Base-by-base conservation (phyloP, 305 asterid genomes). In the Vinca major region DNA sequence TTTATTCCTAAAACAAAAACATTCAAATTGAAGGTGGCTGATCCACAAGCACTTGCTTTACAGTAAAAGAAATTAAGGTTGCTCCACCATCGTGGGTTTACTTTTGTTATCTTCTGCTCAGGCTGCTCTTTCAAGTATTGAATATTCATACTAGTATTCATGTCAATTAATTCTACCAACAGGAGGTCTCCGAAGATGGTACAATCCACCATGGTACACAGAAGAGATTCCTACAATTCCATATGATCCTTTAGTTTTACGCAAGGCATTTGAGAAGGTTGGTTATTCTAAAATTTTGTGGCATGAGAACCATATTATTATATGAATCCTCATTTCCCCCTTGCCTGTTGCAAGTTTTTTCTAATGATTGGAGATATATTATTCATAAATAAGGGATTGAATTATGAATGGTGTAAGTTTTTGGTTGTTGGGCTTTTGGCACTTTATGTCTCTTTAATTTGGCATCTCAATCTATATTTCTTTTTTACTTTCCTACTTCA, bases 241-340 rank as follows among this genome's bases (percentile, higher is more conserved):
- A 67, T 94, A 91, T 66, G 96, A 91, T 60, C 84, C 86, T 77
- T 83, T 88, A 71, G 85, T 84, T 79, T 77, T 94, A 74, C 89
- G 97, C 76, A 78, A 72, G 79, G 97, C 95, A 78, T 94, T 94
- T 82, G 98, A 94, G 82, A 94, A 91, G 99, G 99, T 89, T 73
- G 83, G 72, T 78, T 74, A 66, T 69, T 74, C 40, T 52, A n/a
- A 76, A 66, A 68, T 70, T 73, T 68, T 53, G 10, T 54, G 41
- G 17, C 20, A 20, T 40, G 36, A 19, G 47, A 40, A 17, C 48
- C 9, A 16, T n/a, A 33, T 52, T 19, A 0, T 49, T 43, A 45
- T 69, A 45, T 12, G 50, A 17, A 20, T 13, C 16, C 39, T 17
- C 0, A 8, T 33, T 14, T 50, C 11, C n/a, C 44, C 47, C 3